phyloP scores from a whole-genome alignment of 495 filamentous ascomycete species.

The Penicillium bialowiezense region DNA sequence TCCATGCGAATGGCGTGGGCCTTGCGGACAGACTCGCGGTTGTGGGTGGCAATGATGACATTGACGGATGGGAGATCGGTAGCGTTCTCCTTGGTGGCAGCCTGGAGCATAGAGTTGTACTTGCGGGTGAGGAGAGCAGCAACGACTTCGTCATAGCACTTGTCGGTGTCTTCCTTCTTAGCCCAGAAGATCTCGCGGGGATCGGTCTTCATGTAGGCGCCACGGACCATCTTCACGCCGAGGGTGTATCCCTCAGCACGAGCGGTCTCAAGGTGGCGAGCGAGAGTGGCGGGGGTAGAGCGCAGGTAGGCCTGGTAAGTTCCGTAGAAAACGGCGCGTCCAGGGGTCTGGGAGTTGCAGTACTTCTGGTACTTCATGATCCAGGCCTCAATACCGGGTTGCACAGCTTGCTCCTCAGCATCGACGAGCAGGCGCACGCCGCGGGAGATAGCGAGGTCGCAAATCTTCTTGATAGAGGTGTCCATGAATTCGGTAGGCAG shows the following conservation, averaged over 20 bases:
- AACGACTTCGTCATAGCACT: constrained; percentile 59
- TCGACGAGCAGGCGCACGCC: constrained; percentile 81
- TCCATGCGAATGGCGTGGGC: constrained; percentile 58
- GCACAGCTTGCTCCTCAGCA: constrained; percentile 80
- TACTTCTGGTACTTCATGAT: constrained; percentile 75
- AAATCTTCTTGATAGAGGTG: constrained; percentile 69
- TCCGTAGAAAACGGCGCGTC: constrained; percentile 63
- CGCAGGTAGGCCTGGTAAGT: constrained; percentile 88
- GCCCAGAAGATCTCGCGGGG: constrained; percentile 74
- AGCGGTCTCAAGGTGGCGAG: constrained; percentile 64
- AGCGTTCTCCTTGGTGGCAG: constrained; percentile 26
- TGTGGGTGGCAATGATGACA: constrained; percentile 88
- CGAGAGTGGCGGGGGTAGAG: constrained; percentile 61
- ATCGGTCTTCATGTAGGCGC: constrained; percentile 83
- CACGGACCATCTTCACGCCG: constrained; percentile 88
- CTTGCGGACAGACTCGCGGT: constrained; percentile 72
- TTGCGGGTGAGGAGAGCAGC: constrained; percentile 54
- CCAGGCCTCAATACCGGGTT: constrained; percentile 85
- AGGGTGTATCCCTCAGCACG: constrained; percentile 68
- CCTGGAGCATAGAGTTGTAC: constrained; percentile 51
- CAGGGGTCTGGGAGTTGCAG: constrained; percentile 62
- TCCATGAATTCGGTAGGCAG: constrained; percentile 61
- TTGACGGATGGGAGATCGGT: constrained; percentile 59
- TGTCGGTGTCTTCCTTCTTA: constrained; percentile 78
- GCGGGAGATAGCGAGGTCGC: constrained; percentile 66